These are phyloP conservation scores for Chlorophyllum brunneum DNA, from an alignment of 768 basidiomycete genomes.

Conservation along the genomic window DNA sequence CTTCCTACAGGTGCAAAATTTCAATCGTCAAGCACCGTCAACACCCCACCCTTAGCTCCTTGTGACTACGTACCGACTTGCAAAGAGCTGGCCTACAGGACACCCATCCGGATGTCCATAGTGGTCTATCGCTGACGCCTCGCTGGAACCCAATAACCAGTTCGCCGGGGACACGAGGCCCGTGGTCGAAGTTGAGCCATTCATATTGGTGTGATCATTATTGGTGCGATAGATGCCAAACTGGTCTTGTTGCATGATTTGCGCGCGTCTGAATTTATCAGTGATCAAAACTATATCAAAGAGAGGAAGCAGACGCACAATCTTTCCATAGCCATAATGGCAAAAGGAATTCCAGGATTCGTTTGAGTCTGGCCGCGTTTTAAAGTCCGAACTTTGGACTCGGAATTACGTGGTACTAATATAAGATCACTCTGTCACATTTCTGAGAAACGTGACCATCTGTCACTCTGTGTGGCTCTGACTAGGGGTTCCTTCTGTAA, in stretches of 20 bases:
- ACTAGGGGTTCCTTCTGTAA: too few species aligned
- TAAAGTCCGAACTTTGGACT: too few species aligned
- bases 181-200: background rate
- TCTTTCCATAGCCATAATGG: conserved; percentile 11
- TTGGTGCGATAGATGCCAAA: conserved; percentile 3
- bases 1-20: conserved; percentile 18
- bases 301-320: background rate
- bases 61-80: background rate
- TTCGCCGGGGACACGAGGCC: background rate
- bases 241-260: conserved; percentile 10
- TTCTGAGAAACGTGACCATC: too few species aligned
- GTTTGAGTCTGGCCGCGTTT: too few species aligned
- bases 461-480: too few species aligned
- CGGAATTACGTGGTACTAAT: too few species aligned
- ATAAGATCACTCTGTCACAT: too few species aligned
- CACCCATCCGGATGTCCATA: conserved; percentile 9
- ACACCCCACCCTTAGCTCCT: too few species aligned
- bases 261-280: background rate
- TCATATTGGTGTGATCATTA: background rate
- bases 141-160: background rate
- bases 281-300: background rate
- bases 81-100: conserved; percentile 2
- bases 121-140: conserved; percentile 3
- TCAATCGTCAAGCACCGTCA: too few species aligned
- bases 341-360: too few species aligned